Conservation (phyloP, 78 protist genomes). For the Speleostelium caveatum region DNA sequence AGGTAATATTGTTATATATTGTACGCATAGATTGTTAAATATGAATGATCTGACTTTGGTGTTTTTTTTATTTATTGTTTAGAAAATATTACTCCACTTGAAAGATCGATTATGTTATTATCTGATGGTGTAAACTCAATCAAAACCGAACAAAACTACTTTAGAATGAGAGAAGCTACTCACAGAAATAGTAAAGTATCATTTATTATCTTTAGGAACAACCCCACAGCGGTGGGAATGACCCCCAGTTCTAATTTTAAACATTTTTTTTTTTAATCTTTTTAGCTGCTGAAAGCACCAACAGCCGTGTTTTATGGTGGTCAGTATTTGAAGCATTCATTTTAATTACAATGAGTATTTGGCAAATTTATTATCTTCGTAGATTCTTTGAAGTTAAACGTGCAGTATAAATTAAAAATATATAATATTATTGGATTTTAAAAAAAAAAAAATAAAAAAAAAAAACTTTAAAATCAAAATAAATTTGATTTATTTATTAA, state of each 20-base stretch:
- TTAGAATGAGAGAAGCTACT: slow-evolving; percentile 86
- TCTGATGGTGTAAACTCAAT: slow-evolving; percentile 85
- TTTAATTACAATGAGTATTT: slow-evolving; percentile 84
- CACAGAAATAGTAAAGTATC: slow-evolving; percentile 88
- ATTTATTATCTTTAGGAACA: not conserved
- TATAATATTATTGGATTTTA: no score
- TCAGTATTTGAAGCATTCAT: slow-evolving; percentile 91
- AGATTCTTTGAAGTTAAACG: slow-evolving; percentile 91
- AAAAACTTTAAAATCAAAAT: not conserved
- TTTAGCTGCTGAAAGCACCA: slow-evolving; percentile 90
- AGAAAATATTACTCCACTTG: slow-evolving; percentile 66
- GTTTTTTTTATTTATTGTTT: not conserved
- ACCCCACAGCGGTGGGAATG: not conserved
- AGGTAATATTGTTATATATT: slow-evolving; percentile 32
- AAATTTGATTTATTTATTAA: not conserved
- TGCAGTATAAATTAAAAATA: slow-evolving; percentile 60
- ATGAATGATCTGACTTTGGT: no score
- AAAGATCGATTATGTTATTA: slow-evolving; percentile 57
- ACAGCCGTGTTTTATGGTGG: slow-evolving; percentile 92
- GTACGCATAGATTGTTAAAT: no score
- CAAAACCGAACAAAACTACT: slow-evolving; percentile 88
- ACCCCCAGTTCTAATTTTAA: not conserved
- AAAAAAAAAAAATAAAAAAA: not conserved
- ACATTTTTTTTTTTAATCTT: not conserved
- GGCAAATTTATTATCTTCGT: slow-evolving; percentile 93